Conservation (phyloP, 1,284 basidiomycete genomes). For the Cutaneotrichosporon cavernicola region DNA sequence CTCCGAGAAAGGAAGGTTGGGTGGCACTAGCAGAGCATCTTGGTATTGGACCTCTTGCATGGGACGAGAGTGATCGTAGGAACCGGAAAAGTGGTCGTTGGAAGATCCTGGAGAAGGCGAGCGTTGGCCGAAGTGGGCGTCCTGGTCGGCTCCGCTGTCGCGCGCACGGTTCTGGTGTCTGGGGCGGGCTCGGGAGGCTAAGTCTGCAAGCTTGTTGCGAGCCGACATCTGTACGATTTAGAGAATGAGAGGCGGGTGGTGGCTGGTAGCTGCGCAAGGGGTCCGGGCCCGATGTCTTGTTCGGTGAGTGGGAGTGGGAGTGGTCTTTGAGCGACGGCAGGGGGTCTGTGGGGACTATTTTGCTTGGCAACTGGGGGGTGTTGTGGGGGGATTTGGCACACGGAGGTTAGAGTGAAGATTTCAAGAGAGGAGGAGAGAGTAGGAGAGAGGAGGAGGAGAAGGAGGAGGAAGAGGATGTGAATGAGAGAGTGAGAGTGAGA, state of each 20-base stretch:
- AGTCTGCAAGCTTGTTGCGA: conserved; percentile 12
- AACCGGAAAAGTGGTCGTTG: conserved; percentile 9
- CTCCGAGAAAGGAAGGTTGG: conserved; percentile 34
- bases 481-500: background rate
- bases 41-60: conserved; percentile 32
- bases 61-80: conserved; percentile 23
- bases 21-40: conserved; percentile 35
- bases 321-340: background rate
- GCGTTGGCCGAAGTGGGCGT: conserved; percentile 13
- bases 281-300: background rate
- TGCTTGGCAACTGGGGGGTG: background rate
- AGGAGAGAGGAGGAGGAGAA: background rate
- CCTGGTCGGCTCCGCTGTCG: conserved; percentile 11
- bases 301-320: background rate
- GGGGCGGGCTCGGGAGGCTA: conserved; percentile 16
- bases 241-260: background rate
- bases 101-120: conserved; percentile 11
- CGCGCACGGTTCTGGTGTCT: conserved; percentile 11
- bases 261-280: background rate
- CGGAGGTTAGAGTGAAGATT: too few relatives aligned
- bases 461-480: background rate
- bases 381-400: too few relatives aligned
- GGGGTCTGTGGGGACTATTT: background rate
- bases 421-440: background rate
- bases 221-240: conserved; percentile 1